Percentiles rank a stretch among this genome's conserved stretches.
Evolutionary conservation across 2,329 filamentous ascomycete genomes (phyloP).

Genomic region (Aureobasidium uvarum): DNA sequence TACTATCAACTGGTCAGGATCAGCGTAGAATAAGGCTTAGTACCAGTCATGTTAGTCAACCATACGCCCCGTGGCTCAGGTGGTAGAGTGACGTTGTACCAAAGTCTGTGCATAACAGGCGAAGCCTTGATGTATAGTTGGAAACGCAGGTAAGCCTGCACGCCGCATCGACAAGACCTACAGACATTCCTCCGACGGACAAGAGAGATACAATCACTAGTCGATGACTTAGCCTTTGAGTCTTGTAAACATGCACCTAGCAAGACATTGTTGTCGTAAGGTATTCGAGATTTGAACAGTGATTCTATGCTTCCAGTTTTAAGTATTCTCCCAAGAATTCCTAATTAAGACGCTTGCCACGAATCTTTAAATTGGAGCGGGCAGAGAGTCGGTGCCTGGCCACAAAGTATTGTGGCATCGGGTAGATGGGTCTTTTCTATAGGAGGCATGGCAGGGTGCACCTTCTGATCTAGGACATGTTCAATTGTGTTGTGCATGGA

Average conservation of each 20-base stretch:
- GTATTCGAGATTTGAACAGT: neutral
- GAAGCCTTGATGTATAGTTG: neutral
- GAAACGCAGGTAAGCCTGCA: slow-evolving; percentile 8
- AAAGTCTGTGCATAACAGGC: neutral
- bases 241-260: neutral
- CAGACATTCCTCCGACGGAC: neutral
- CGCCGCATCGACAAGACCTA: neutral
- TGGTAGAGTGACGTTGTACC: neutral
- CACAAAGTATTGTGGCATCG: neutral
- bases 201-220: neutral
- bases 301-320: neutral
- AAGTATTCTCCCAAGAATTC: neutral
- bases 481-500: neutral
- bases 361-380: neutral
- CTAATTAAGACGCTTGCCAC: neutral
- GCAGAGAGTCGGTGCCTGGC: neutral
- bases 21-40: slow-evolving; percentile 11
- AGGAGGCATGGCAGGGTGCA: neutral
- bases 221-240: neutral
- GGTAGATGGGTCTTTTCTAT: too few species aligned
- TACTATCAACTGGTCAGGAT: neutral
- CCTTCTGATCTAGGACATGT: neutral
- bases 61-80: neutral
- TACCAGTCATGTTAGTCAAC: neutral
- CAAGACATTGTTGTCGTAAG: neutral